Evolutionary conservation across 2,329 filamentous ascomycete species (phyloP).

Genomic region (Davidsoniella eucalypti): DNA sequence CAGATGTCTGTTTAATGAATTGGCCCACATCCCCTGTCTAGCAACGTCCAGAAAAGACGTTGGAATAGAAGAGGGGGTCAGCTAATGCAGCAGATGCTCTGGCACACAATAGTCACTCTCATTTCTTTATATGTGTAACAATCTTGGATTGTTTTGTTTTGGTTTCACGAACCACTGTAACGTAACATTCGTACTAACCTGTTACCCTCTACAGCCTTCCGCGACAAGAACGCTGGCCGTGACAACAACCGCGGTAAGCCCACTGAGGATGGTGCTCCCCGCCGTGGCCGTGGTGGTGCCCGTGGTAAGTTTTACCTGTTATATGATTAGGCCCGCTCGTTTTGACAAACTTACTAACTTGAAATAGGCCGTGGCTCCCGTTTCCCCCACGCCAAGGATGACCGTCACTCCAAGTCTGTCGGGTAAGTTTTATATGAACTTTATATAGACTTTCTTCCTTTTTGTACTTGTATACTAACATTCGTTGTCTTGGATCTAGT

Average conservation of each 20-base stretch:
- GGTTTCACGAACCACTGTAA: neutral
- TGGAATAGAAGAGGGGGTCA: too few species aligned
- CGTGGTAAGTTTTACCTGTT: conserved; percentile 27
- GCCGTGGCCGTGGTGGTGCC: conserved; percentile 42
- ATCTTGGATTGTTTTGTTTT: neutral
- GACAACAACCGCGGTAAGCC: conserved; percentile 68
- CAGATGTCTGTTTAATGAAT: too few species aligned
- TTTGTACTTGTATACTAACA: conserved; percentile 13
- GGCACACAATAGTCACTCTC: neutral
- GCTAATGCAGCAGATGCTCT: too few species aligned
- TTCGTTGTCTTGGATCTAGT: conserved; percentile 24
- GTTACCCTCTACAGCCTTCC: conserved; percentile 49
- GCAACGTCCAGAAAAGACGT: too few species aligned
- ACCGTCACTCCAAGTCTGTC: conserved; percentile 35
- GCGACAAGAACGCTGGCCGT: conserved; percentile 68
- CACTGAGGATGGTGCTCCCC: conserved; percentile 48
- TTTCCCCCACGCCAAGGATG: conserved; percentile 35
- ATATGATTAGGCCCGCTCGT: neutral
- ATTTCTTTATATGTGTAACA: neutral
- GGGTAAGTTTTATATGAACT: conserved; percentile 25
- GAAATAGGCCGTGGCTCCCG: conserved; percentile 36
- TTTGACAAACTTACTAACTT: neutral
- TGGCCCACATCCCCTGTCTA: too few species aligned
- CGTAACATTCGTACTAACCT: conserved; percentile 6
- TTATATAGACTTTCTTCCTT: neutral